Percentiles rank a stretch among this genome's conserved stretches.
Evolutionary conservation across 345 rosid genomes (phyloP).

Genomic region (Acer yangbiense): DNA sequence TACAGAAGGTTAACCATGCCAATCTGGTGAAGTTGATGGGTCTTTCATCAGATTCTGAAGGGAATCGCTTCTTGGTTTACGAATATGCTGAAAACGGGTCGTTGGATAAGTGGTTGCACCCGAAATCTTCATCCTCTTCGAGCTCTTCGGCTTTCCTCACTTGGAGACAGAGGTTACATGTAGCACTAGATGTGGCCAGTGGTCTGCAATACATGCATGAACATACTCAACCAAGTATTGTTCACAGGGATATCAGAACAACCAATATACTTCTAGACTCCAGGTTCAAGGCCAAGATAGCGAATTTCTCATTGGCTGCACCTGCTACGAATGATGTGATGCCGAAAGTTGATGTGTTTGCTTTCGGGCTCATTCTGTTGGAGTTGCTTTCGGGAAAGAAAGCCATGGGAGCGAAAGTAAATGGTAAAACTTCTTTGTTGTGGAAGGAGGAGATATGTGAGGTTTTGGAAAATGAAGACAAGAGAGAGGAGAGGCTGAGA

Average conservation of each 20-base stretch:
- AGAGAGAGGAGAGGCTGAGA: constrained; percentile 39
- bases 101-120: constrained; percentile 49
- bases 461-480: constrained; percentile 38
- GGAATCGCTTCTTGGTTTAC: constrained; percentile 54
- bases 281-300: constrained; percentile 55
- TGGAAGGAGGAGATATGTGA: constrained; percentile 50
- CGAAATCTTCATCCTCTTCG: constrained; percentile 32
- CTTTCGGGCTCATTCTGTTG: constrained; percentile 57
- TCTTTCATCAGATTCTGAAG: constrained; percentile 39
- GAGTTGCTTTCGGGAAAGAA: constrained; percentile 64
- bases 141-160: constrained; percentile 31
- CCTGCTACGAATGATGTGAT: constrained; percentile 30
- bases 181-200: constrained; percentile 62
- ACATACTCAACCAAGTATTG: constrained; percentile 55
- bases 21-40: constrained; percentile 64
- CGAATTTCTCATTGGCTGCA: constrained; percentile 56
- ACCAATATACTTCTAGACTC: constrained; percentile 59
- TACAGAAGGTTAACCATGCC: constrained; percentile 62
- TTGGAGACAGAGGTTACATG: constrained; percentile 55
- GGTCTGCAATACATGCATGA: constrained; percentile 70
- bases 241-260: constrained; percentile 54
- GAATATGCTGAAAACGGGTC: constrained; percentile 69
- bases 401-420: constrained; percentile 47
- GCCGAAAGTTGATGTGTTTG: constrained; percentile 59
- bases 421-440: constrained; percentile 41